Evolutionary conservation across 2,329 filamentous ascomycete species (phyloP), one percentile per base, ranked within the genome.

Genomic region (Colletotrichum musae): DNA sequence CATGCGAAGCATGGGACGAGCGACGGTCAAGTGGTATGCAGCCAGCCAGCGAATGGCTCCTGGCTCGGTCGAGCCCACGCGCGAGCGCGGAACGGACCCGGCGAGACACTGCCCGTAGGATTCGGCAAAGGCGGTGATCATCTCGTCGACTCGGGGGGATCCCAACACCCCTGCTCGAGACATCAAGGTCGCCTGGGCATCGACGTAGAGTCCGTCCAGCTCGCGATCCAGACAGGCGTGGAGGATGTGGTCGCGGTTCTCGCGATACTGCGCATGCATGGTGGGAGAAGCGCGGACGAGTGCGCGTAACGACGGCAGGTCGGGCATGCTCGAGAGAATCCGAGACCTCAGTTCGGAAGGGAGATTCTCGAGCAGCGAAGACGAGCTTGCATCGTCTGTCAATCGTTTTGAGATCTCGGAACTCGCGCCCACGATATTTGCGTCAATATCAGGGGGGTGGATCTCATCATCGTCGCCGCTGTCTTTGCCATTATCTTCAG

Each of bases 241-340:
- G 56, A 75, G 69, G 28, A 75, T 72, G 6, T 5, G 58, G 41
- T 72, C 39, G 21, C 74, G 72, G 41, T 54, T n/a, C 21, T 72
- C 26, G 18, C 48, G 43, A 36, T 74, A 75, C 48, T 74, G 73
- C 9, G 69, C 56, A 47, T 74, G 71, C 57, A 75, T 58, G 4
- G 51, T 63, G 5, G 73, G 73, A n/a, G 72, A 74, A 10, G 72
- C 71, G 21, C 32, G 70, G 24, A 74, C 59, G 10, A 74, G 45
- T 1, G 71, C 67, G 9, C 62, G 36, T 32, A 62, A 36, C 7
- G 59, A 28, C n/a, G 48, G 41, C 6, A 74, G 61, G 50, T 75
- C 69, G 18, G 72, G 70, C 21, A 73, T 70, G 13, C 45, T 67
- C 3, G 12, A 57, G 32, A 75, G 69, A 15, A 75, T 26, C 9